These are phyloP conservation scores for Hymenoscyphus linearis DNA, from an alignment of 2,329 filamentous ascomycete species.

Conservation along the genomic window DNA sequence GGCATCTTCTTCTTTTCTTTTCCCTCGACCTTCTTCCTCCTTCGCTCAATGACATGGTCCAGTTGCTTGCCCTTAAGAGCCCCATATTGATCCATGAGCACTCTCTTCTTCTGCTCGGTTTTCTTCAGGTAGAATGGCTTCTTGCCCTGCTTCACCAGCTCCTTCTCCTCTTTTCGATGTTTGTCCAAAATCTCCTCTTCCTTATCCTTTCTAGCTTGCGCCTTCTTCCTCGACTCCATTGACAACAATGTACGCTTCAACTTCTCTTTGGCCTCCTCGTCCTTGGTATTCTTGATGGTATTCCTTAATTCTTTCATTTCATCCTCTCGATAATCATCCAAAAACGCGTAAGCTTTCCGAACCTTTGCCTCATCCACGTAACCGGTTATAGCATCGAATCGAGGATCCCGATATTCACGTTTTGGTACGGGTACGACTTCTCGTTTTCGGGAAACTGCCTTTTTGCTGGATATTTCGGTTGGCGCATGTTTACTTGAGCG, in stretches of 20 bases:
- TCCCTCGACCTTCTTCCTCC: conserved; percentile 80
- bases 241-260: conserved; percentile 70
- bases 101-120: conserved; percentile 82
- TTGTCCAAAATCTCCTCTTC: conserved; percentile 64
- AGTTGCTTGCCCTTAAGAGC: conserved; percentile 81
- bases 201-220: conserved; percentile 63
- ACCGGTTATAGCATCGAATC: conserved; percentile 68
- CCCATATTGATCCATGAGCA: conserved; percentile 73
- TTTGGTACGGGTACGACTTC: conserved; percentile 62
- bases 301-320: conserved; percentile 73
- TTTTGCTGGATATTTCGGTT: conserved; percentile 73
- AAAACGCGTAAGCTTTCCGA: conserved; percentile 75
- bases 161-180: conserved; percentile 79
- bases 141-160: conserved; percentile 82
- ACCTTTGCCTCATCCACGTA: conserved; percentile 52
- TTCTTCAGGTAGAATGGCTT: conserved; percentile 90
- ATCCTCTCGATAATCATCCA: conserved; percentile 77
- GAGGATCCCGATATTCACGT: conserved; percentile 67
- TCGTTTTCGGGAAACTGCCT: conserved; percentile 74
- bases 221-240: conserved; percentile 73
- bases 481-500: conserved; percentile 85
- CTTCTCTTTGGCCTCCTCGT: conserved; percentile 57
- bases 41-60: conserved; percentile 77
- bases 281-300: conserved; percentile 64
- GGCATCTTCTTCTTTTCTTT: conserved; percentile 81